These are phyloP conservation scores for Thraustotheca clavata DNA, from an alignment of 352 stramenopile genomes.

Conservation along the genomic window DNA sequence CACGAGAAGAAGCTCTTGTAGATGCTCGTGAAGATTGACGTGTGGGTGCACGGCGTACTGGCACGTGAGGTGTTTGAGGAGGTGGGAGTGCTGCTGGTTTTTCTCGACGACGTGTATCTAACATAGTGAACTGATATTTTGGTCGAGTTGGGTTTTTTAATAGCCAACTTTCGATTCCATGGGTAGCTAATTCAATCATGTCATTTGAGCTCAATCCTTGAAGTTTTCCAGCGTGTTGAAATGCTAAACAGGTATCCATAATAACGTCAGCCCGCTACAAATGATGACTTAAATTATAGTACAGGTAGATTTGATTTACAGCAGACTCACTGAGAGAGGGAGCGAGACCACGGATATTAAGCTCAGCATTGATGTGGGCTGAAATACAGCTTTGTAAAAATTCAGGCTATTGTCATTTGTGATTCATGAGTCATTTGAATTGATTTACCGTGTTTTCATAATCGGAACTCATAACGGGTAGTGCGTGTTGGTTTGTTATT, in stretches of 20 bases:
- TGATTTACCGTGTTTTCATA: constrained; percentile 9
- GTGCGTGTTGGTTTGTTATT: background rate
- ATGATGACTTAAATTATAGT: background rate
- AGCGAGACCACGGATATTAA: constrained; percentile 2
- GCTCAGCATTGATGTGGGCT: constrained; percentile 6
- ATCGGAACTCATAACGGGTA: background rate
- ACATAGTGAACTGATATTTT: background rate
- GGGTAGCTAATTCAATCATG: constrained; percentile 7
- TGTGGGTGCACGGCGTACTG: background rate
- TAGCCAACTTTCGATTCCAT: background rate
- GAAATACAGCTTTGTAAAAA: constrained; percentile 7
- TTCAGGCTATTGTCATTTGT: too few relatives aligned
- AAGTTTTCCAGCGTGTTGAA: background rate
- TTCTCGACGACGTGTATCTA: background rate
- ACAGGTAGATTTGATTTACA: background rate
- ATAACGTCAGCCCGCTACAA: background rate
- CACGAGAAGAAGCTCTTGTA: background rate
- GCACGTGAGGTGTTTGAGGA: background rate
- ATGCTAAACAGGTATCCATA: constrained; percentile 16
- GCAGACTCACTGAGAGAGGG: background rate
- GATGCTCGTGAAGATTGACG: background rate
- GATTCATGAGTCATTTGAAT: background rate
- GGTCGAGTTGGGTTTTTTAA: background rate
- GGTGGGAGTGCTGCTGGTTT: background rate
- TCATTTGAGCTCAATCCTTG: background rate